phyloP scores from a whole-genome alignment of 1,284 basidiomycete genomes.

The Afroboletus lepidellus region DNA sequence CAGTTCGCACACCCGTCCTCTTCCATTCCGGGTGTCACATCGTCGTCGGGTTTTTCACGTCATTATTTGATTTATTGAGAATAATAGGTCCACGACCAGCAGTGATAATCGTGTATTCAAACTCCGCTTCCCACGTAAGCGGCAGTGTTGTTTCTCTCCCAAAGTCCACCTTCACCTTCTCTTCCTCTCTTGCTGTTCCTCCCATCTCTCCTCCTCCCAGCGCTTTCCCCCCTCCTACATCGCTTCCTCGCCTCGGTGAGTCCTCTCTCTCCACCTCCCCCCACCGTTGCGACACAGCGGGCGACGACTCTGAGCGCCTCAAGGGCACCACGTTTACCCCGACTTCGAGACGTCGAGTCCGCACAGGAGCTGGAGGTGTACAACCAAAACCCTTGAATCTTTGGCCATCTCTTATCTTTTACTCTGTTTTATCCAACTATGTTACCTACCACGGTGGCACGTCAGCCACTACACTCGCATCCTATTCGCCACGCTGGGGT shows the following conservation, averaged over 20 bases:
- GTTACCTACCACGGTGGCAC: constrained; percentile 8
- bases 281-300: constrained; percentile 4
- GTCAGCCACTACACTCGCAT: constrained; percentile 28
- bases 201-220: constrained; percentile 22
- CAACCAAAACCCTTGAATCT: constrained; percentile 5
- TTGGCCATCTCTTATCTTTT: not conserved
- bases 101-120: constrained; percentile 19
- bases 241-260: constrained; percentile 27
- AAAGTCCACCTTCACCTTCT: constrained; percentile 30
- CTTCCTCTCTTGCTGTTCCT: constrained; percentile 34
- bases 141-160: constrained; percentile 33
- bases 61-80: too few relatives aligned
- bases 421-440: not conserved
- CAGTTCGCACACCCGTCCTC: not conserved
- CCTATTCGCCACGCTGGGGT: constrained; percentile 16
- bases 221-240: constrained; percentile 19
- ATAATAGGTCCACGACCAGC: not conserved
- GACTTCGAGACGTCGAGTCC: constrained; percentile 6
- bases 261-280: constrained; percentile 1
- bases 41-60: not conserved
- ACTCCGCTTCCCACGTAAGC: constrained; percentile 35
- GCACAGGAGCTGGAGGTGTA: constrained; percentile 3
- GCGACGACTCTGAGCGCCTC: constrained; percentile 22
- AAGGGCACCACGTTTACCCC: constrained; percentile 30
- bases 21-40: not conserved